These are phyloP conservation scores for Kazachstania psychrophila DNA, from an alignment of 805 yeast genomes.

Conservation along the genomic window DNA sequence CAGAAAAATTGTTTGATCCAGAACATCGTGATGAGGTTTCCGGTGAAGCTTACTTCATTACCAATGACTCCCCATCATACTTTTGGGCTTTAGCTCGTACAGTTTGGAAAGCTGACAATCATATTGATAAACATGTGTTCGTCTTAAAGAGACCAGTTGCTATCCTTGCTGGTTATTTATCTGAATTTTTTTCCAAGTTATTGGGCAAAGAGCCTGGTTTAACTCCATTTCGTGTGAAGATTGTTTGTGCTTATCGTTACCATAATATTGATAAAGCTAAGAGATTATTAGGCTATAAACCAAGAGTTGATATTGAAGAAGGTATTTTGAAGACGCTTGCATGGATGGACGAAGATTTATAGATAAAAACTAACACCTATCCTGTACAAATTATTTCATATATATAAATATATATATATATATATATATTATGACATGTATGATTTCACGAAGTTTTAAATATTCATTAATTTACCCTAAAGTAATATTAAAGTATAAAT, in stretches of 20 bases:
- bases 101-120: slow-evolving; percentile 95
- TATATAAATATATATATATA: no score
- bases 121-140: slow-evolving; percentile 57
- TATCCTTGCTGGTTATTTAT: slow-evolving; percentile 66
- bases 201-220: slow-evolving; percentile 83
- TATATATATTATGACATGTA: no score
- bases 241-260: slow-evolving; percentile 88
- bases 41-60: slow-evolving; percentile 83
- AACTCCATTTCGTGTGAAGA: slow-evolving; percentile 88
- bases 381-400: no score
- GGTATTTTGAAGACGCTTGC: slow-evolving; percentile 73
- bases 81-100: slow-evolving; percentile 96
- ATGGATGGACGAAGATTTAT: slow-evolving; percentile 75
- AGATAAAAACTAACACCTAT: no score
- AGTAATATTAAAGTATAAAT: no score
- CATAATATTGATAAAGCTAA: slow-evolving; percentile 89
- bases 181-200: slow-evolving; percentile 63
- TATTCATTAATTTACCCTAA: no score
- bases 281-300: slow-evolving; percentile 62
- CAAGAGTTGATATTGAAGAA: slow-evolving; percentile 66
- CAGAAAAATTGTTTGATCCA: slow-evolving; percentile 55
- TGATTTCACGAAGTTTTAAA: no score
- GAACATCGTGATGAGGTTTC: slow-evolving; percentile 41
- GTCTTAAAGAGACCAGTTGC: slow-evolving; percentile 71
- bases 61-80: slow-evolving; percentile 90